These are phyloP conservation scores for Jasminum sambac DNA, from an alignment of 257 asterid genomes.

Conservation along the genomic window DNA sequence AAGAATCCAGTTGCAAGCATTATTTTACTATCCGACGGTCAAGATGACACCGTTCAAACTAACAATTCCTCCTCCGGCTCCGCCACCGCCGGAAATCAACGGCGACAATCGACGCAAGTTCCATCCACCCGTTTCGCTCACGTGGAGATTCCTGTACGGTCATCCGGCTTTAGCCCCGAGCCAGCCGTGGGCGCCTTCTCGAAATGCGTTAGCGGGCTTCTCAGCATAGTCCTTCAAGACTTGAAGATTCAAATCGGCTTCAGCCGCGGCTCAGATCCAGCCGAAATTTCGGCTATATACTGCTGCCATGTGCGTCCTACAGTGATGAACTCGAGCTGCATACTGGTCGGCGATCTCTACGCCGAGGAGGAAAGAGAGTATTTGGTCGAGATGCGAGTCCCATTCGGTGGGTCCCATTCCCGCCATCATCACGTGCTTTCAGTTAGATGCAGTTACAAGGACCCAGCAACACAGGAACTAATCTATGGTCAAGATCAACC, in stretches of 20 bases:
- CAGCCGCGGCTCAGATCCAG: slow-evolving; percentile 73
- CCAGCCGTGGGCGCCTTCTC: slow-evolving; percentile 77
- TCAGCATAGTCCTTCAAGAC: slow-evolving; percentile 85
- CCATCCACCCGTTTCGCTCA: slow-evolving; percentile 75
- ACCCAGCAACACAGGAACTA: slow-evolving; percentile 61
- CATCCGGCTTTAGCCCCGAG: slow-evolving; percentile 49
- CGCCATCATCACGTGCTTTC: slow-evolving; percentile 76
- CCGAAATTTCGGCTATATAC: slow-evolving; percentile 69
- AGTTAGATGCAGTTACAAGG: slow-evolving; percentile 50
- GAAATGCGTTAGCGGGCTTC: slow-evolving; percentile 76
- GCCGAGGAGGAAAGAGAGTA: slow-evolving; percentile 82
- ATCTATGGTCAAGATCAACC: slow-evolving; percentile 48
- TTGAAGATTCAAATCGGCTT: slow-evolving; percentile 61
- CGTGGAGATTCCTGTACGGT: slow-evolving; percentile 76
- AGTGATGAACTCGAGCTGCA: slow-evolving; percentile 45
- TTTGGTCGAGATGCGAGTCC: slow-evolving; percentile 66
- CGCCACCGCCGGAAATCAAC: slow-evolving; percentile 18
- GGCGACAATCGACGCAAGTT: slow-evolving; percentile 30
- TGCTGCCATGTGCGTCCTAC: slow-evolving; percentile 55
- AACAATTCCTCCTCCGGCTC: slow-evolving; percentile 5
- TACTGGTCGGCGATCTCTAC: slow-evolving; percentile 72
- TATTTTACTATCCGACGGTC: slow-evolving; percentile 75
- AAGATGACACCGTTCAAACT: slow-evolving; percentile 47
- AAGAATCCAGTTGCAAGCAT: slow-evolving; percentile 81
- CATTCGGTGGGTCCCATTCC: slow-evolving; percentile 51